Conservation (phyloP, 495 filamentous ascomycete genomes). For the Aspergillus bridgeri region DNA sequence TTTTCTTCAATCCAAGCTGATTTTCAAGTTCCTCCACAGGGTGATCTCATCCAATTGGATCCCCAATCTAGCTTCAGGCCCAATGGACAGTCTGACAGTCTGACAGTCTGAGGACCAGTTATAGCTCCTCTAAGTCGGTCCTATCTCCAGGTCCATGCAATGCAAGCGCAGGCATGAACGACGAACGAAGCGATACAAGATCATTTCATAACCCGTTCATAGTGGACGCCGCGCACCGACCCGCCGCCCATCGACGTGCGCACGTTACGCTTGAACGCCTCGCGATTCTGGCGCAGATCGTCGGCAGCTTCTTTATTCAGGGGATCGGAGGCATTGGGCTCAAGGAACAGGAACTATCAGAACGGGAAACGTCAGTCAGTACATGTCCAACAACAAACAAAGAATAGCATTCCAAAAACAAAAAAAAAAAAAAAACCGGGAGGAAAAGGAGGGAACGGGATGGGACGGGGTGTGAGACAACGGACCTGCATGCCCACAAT, state of each 20-base stretch:
- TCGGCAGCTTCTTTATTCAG: slow-evolving; percentile 97
- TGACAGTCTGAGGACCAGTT: no score
- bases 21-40: neutral
- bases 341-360: slow-evolving; percentile 86
- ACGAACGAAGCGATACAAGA: neutral
- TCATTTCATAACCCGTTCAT: slow-evolving; percentile 65
- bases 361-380: neutral
- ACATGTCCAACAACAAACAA: neutral
- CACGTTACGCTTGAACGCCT: slow-evolving; percentile 89
- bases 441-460: no score
- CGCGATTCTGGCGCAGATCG: slow-evolving; percentile 77
- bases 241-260: slow-evolving; percentile 78
- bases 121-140: no score
- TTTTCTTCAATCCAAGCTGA: neutral
- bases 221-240: slow-evolving; percentile 64
- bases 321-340: slow-evolving; percentile 95
- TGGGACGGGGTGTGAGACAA: slow-evolving; percentile 8
- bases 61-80: no score
- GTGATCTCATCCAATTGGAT: neutral
- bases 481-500: slow-evolving; percentile 88
- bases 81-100: neutral
- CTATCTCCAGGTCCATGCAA: neutral
- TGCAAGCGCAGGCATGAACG: no score
- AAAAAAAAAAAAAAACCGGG: slow-evolving; percentile 5
- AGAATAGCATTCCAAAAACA: neutral